Conservation (phyloP, 768 basidiomycete species). For the Roridomyces roridus region DNA sequence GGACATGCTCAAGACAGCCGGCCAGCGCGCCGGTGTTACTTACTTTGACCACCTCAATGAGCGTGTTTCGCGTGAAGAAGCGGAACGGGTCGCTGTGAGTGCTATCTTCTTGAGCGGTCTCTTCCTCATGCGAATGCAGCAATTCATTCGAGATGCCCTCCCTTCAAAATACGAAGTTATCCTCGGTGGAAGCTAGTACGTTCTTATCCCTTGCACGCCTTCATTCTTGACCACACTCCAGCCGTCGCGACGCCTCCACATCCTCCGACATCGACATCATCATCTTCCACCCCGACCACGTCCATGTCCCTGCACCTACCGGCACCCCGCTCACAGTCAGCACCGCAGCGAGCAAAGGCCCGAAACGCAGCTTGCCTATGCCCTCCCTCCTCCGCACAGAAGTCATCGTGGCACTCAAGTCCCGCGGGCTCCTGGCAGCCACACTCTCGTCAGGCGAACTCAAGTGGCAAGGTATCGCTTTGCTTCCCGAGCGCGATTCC, state of each 20-base stretch:
- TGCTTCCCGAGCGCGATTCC: slow-evolving; percentile 45
- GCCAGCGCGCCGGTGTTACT: slow-evolving; percentile 43
- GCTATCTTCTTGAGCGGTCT: neutral
- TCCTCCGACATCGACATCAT: slow-evolving; percentile 49
- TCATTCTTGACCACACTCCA: slow-evolving; percentile 27
- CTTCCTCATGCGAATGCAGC: slow-evolving; percentile 36
- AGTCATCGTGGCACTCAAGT: slow-evolving; percentile 48
- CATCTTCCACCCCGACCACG: slow-evolving; percentile 51
- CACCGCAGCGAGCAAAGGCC: slow-evolving; percentile 7
- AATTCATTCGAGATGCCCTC: slow-evolving; percentile 53
- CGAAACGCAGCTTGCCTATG: neutral
- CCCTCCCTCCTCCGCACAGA: slow-evolving; percentile 39
- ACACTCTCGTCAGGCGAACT: slow-evolving; percentile 35
- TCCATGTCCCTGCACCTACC: slow-evolving; percentile 43
- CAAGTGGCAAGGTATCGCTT: slow-evolving; percentile 60
- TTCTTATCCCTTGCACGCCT: neutral
- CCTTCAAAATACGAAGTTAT: slow-evolving; percentile 54
- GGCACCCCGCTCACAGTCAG: neutral
- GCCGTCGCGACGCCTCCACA: slow-evolving; percentile 52
- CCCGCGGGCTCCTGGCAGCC: slow-evolving; percentile 52
- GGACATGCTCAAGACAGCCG: slow-evolving; percentile 39
- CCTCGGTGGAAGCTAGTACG: slow-evolving; percentile 66
- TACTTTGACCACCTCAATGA: slow-evolving; percentile 48
- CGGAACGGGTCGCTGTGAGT: slow-evolving; percentile 52
- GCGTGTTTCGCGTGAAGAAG: slow-evolving; percentile 45